Percentiles rank a stretch among this genome's conserved stretches.
phyloP scores from a whole-genome alignment of 805 yeast genomes.

The Yarrowia sp. region DNA sequence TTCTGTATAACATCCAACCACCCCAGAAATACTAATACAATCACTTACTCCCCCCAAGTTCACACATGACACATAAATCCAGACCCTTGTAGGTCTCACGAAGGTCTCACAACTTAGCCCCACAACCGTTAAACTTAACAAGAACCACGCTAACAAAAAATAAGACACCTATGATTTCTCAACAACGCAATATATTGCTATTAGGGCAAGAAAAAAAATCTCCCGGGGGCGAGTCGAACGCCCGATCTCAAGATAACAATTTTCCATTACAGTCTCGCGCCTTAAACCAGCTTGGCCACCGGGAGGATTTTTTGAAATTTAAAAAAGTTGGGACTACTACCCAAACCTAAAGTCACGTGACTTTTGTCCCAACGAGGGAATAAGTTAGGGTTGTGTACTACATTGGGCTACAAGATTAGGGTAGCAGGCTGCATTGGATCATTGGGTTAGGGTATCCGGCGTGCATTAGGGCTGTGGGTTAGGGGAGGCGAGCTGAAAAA shows the following conservation, averaged over 20 bases:
- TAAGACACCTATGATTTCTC: too few species aligned
- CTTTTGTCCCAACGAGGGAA: neutral
- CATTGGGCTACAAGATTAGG: neutral
- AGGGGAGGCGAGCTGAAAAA: neutral
- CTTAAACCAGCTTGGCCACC: slow-evolving; percentile 28
- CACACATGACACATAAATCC: too few species aligned
- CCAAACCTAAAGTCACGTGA: neutral
- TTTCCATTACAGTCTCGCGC: slow-evolving; percentile 27
- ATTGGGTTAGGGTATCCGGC: neutral
- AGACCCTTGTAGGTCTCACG: too few species aligned
- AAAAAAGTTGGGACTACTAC: neutral
- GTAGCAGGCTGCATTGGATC: neutral
- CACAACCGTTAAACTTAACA: neutral
- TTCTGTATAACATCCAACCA: too few species aligned
- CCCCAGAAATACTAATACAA: too few species aligned
- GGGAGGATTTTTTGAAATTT: slow-evolving; percentile 3
- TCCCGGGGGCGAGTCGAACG: slow-evolving; percentile 28
- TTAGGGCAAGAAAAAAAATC: neutral
- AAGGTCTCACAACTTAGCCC: neutral
- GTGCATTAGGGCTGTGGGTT: neutral
- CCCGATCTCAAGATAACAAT: slow-evolving; percentile 27
- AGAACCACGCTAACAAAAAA: neutral
- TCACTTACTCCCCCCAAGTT: too few species aligned
- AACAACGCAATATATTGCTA: too few species aligned
- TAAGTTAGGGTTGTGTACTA: neutral